Percentiles rank a stretch among this genome's conserved stretches.
Evolutionary conservation across 208 protist genomes (phyloP).

Genomic region (Leishmania guyanensis): DNA sequence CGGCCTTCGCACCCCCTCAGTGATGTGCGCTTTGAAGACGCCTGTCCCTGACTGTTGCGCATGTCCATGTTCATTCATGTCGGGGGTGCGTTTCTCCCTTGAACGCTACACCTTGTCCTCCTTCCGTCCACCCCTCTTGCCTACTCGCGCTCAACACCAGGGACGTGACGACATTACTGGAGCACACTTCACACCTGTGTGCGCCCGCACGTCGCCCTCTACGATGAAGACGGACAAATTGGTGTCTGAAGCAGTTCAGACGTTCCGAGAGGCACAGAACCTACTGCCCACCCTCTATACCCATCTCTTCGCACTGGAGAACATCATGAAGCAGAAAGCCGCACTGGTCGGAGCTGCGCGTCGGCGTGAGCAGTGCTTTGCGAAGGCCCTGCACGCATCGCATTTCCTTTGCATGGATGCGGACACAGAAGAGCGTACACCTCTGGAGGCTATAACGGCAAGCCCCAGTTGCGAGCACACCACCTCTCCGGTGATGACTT

Average conservation of each 20-base stretch:
- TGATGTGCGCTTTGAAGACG: not conserved
- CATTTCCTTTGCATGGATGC: conserved; percentile 12
- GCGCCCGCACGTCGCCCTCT: not conserved
- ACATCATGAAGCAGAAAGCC: conserved; percentile 51
- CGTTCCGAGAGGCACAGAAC: conserved; percentile 73
- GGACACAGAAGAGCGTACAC: not conserved
- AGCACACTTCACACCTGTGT: not conserved
- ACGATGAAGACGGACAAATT: conserved; percentile 15
- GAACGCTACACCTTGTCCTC: not conserved
- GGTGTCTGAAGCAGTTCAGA: conserved; percentile 44
- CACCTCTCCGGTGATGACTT: conserved; percentile 23
- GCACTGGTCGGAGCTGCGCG: conserved; percentile 49
- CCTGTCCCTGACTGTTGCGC: not conserved
- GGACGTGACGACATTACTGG: not conserved
- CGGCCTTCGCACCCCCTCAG: not conserved
- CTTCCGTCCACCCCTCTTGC: not conserved
- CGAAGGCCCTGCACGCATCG: not conserved
- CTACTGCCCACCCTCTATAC: conserved; percentile 42
- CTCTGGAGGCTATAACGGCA: not conserved
- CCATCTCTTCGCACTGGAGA: conserved; percentile 56
- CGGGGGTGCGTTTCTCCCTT: not conserved
- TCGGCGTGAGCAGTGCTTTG: conserved; percentile 34
- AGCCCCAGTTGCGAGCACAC: conserved; percentile 11
- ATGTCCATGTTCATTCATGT: not conserved
- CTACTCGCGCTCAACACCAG: not conserved